Base-by-base conservation (phyloP, 2,329 filamentous ascomycete species). In the Pestalotiopsis sp. region DNA sequence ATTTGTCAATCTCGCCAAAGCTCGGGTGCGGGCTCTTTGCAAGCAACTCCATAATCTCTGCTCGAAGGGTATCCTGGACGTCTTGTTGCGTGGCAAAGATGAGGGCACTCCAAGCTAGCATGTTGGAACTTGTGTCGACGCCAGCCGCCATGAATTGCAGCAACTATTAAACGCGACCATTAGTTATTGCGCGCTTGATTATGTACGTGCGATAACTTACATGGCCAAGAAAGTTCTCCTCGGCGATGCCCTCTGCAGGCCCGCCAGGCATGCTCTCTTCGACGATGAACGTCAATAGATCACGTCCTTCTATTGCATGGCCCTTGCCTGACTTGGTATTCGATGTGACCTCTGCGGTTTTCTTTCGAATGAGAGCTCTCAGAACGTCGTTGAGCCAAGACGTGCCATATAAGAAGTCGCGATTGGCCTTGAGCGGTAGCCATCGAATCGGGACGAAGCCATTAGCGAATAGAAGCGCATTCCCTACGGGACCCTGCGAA, bases 1-100 rank as follows among this genome's bases (percentile, higher is more conserved):
- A 38, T 7, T 67, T 52, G 9, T 81, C 79, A 0, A 81, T 67
- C 17, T 71, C 67, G 61, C 65, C 56, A 31, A 69, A 72, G 2
- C 61, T 17, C 66, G 80, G 71, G 38, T 74, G 75, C 1, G 73
- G 74, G 17, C 76, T 74, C n/a, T 66, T 66, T 4, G 13, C 13
- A 12, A 23, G 64, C 14, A 70, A 25, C 13, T 17, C 45, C 2
- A 36, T 57, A 1, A 70, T 38, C 59, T 70, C 67, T 4, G 39
- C 61, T 7, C 65, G 70, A 27, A 72, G 70, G 27, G 31, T 68
- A 13, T 69, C 39, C 20, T 70, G 71, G 2, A 70, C 27, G 41
- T 69, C 68, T 1, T 59, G 69, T 27, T 69, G 25, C 13, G 64
- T 66, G 13, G 68, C 71, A 41, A 71, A n/a, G 23, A 69, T 38